Evolutionary conservation across 768 basidiomycete species (phyloP).

Genomic region (Tubosaeta sp.): DNA sequence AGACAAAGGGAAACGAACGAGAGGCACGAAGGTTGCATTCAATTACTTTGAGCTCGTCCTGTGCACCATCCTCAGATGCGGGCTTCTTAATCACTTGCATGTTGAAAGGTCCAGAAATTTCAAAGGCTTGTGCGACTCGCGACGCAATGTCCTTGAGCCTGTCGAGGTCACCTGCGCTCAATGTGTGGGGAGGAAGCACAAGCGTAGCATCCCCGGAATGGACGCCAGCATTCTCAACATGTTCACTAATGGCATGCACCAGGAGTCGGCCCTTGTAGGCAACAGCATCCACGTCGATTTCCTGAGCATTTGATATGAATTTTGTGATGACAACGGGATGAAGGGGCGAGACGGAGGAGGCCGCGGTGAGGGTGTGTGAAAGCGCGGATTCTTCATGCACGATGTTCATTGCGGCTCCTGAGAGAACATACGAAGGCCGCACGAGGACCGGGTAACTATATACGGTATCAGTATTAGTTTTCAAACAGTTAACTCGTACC

Average conservation of each 20-base stretch:
- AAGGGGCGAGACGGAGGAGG: constrained; percentile 91
- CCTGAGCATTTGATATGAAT: constrained; percentile 97
- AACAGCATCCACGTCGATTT: constrained; percentile 97
- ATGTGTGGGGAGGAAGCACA: constrained; percentile 90
- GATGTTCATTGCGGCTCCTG: constrained; percentile 99
- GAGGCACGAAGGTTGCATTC: constrained; percentile 99
- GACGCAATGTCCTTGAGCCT: constrained; percentile 91
- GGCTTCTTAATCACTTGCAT: constrained; percentile 97
- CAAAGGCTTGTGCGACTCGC: constrained; percentile 91
- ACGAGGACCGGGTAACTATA: constrained; percentile 94
- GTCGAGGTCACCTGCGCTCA: constrained; percentile 68
- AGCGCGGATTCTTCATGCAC: constrained; percentile 88
- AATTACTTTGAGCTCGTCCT: constrained; percentile 87
- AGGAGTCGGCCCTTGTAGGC: constrained; percentile 89
- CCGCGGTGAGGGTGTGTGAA: constrained; percentile 93
- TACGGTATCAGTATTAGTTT: background rate
- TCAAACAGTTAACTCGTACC: background rate
- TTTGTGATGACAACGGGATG: constrained; percentile 99
- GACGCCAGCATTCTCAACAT: constrained; percentile 97
- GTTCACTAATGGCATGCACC: constrained; percentile 95
- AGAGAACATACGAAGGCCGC: constrained; percentile 96
- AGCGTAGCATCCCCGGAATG: constrained; percentile 99
- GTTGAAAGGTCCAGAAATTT: constrained; percentile 98
- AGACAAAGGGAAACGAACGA: constrained; percentile 98
- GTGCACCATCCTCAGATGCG: constrained; percentile 44